Evolutionary conservation across 2,329 filamentous ascomycete species (phyloP), one percentile per base, ranked within the genome.

Genomic region (Microdochium trichocladiopsis): DNA sequence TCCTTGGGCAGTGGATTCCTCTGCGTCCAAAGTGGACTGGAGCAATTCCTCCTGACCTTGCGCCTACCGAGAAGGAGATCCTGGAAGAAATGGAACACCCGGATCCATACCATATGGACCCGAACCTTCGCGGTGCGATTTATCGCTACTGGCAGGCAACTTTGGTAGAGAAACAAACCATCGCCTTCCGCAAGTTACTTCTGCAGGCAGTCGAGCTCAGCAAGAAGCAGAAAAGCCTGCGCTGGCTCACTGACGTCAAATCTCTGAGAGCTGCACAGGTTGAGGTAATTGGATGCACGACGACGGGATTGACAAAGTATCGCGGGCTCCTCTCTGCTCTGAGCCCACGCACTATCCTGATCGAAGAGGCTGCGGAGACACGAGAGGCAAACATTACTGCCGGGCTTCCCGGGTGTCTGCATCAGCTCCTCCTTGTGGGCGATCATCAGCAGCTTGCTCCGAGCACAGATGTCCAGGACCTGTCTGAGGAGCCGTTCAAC

Each of bases 281-380:
- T 16, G 69, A 78, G 22, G 74, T 89, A 23, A 69, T 93, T 3
- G 78, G 79, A 31, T 79, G 80, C 50, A 95, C 90, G 0, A 91
- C 87, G 0, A 95, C 90, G 0, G 89, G 90, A 1, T 64, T 95
- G 9, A 86, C 84, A 66, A 95, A 95, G 59, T 93, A 94, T 55
- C 82, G 89, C 3, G 80, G 78, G 1, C 72, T 93, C 2, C 72
- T 95, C 22, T 75, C 83, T 1, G 80, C 80, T 2, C 63, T 93
- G 4, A 73, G 79, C 25, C 88, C 90, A 1, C 80, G 75, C 23
- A 74, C 89, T 3, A 75, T 93, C 14, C 69, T 95, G 36, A 84
- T 95, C 49, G 87, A 94, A 71, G 87, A 94, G 69, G 87, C 88
- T 0, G 90, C 88, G 0, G 88, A 95, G 63, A 87, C 86, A 0